Base-by-base conservation (phyloP, 495 filamentous ascomycete genomes). In the Penicillium malachiteum region DNA sequence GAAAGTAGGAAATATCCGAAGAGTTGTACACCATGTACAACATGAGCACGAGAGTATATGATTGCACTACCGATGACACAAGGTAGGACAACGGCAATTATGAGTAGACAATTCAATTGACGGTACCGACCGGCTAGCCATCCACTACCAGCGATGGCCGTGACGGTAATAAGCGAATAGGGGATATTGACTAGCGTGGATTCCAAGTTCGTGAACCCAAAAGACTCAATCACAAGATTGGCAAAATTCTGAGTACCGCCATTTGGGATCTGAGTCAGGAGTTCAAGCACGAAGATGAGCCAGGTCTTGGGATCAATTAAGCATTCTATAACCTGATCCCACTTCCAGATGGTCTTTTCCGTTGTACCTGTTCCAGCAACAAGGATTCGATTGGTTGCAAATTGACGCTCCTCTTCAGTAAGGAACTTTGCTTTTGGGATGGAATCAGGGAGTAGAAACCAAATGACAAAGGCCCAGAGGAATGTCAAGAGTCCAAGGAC, bases 351-450 rank as follows among this genome's bases (percentile, higher is more conserved):
- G 18, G 82, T 81, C 40, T 82, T 77, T 42, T 82, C 78, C 2
- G 84, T 77, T 14, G 77, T 77, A 0, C 67, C 67, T 38, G 69
- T 75, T 16, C 73, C 71, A 9, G 71, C 68, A n/a, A 70, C 57
- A 37, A 77, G 53, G 1, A 57, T 67, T 21, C 85, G 71, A 42
- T 81, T 78, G 6, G 77, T 71, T 52, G 84, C 81, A 41, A 85
- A 61, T 21, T 70, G 66, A 43, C 83, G 81, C 56, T 87, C 82
- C 14, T 78, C 74, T 33, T 76, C 72, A 3, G 67, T 73, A 14
- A 87, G 74, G 53, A 87, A 87, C 34, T 71, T 77, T 1, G 85
- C 83, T 0, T 71, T 80, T 58, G 84, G 80, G 0, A 84, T 84
- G 4, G 81, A 81, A 58, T 86, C 81, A 0, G 85, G 85, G 45